A percentile compares a stretch with the other conserved stretches of the same genome.
phyloP scores from a whole-genome alignment of 1,284 basidiomycete species.

The Inonotus obliquus region DNA sequence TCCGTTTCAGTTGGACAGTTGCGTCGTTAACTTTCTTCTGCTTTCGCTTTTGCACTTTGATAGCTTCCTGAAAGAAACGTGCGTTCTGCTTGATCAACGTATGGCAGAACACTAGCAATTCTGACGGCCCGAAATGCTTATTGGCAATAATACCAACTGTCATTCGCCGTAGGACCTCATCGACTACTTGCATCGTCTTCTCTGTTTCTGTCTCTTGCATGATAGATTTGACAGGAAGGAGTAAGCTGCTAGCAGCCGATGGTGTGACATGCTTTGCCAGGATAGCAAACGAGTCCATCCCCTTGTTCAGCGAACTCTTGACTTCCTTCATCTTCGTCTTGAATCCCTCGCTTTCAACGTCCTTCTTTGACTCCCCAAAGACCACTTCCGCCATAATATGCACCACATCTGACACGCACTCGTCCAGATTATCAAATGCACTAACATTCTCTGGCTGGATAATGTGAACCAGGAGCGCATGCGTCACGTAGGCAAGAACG shows the following conservation, averaged over 20 bases:
- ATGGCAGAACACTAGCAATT: constrained; percentile 82
- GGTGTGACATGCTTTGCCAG: constrained; percentile 77
- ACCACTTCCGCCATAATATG: constrained; percentile 89
- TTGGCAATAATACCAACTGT: constrained; percentile 87
- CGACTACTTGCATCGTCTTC: constrained; percentile 82
- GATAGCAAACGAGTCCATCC: constrained; percentile 81
- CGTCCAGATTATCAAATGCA: constrained; percentile 65
- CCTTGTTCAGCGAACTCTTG: constrained; percentile 71
- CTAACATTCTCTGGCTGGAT: constrained; percentile 55
- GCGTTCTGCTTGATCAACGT: constrained; percentile 91
- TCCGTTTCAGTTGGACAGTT: constrained; percentile 77
- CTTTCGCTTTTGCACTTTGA: constrained; percentile 31
- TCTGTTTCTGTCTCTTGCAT: constrained; percentile 83
- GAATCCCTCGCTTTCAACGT: constrained; percentile 87
- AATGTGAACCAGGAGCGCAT: constrained; percentile 79
- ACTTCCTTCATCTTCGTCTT: constrained; percentile 95
- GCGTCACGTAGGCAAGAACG: constrained; percentile 82
- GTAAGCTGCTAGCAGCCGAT: constrained; percentile 67
- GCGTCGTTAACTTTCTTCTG: constrained; percentile 47
- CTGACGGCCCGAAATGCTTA: constrained; percentile 60
- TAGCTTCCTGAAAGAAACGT: constrained; percentile 62
- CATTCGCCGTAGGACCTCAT: constrained; percentile 85
- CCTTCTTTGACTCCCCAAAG: constrained; percentile 91
- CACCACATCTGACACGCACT: constrained; percentile 73
- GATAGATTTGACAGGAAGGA: constrained; percentile 80